Base-by-base conservation (phyloP, 2,329 filamentous ascomycete species). In the Talaromyces amestolkiae region DNA sequence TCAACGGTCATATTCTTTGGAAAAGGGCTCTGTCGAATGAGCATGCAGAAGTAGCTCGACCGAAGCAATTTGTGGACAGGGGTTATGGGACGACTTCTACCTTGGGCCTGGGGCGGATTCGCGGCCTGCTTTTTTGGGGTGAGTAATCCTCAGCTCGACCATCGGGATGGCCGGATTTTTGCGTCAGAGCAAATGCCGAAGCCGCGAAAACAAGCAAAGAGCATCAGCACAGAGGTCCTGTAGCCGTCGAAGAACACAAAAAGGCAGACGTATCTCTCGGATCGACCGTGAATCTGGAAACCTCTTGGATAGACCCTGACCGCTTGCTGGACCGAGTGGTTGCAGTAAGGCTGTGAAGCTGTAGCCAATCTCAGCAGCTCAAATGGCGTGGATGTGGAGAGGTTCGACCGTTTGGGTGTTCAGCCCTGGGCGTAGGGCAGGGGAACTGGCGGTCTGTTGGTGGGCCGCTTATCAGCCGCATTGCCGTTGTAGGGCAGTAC, bases 331-430 rank as follows among this genome's bases (percentile, higher is more conserved):
- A 27, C 35, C 37, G 33, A 37, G 45, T 24, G 59, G 19, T 43
- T 19, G 37, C 33, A 39, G 60, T 19, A 39, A 41, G 33, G 49
- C 35, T 43, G 61, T 54, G 49, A 56, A n/a, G 37, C 35, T 56
- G 17, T 24, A 53, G 51, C 49, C 61, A 63, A 63, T 63, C 47
- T 54, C 47, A 35, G 47, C 24, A 22, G 56, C 62, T 63, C 68
- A 71, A 68, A 65, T 69, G 65, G 67, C 58, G 63, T 70, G 65
- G 39, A 64, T 61, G 63, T 66, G 61, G 61, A 63, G 61, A 39
- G 41, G 49, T 24, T 39, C 49, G 41, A 27, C 61, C 39, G 49
- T 56, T 45, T 43, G 24, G 51, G 49, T 54, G 37, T 59, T 63
- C 64, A 63, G 60, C 64, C 64, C 59, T 59, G 53, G 24, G 13